Evolutionary conservation across 2,329 filamentous ascomycete genomes (phyloP), one percentile per base, ranked within the genome.

Genomic region (Cladophialophora immunda): DNA sequence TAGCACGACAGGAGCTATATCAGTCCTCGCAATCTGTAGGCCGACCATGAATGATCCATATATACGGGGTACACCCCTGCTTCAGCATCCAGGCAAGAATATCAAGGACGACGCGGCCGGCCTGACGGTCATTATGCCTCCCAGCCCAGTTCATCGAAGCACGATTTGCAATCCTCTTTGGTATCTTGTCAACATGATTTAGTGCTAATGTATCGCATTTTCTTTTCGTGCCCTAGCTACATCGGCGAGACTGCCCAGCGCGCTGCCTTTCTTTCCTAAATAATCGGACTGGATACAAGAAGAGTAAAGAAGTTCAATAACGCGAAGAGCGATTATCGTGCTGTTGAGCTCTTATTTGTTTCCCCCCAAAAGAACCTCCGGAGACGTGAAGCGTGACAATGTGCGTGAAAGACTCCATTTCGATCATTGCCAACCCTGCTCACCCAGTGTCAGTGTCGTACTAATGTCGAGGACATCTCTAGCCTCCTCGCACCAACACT

Each of bases 261-360:
- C 57, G 25, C n/a, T 32, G 41, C 38, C 27, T 22, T 47, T 59
- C 57, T 59, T 59, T 59, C 57, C 57, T 59, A 59, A 30, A 59
- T 50, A 50, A 59, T 27, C 57, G 50, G 38, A 59, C 57, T 59
- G 38, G 34, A 59, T 50, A 59, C 57, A 59, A 59, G 57, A 50
- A 47, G 41, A 30, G 41, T 59, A 47, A 59, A 58, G 45, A 45
- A 38, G 45, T 30, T 30, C 25, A 30, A 30, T 8, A 36, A 50
- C 7, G 38, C 19, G 2, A 59, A 47, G 57, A 59, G 45, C 57
- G 11, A 30, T 29, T 19, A 30, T 36, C 25, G 19, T 50, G 45
- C 5, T 25, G 45, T 25, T 50, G 45, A 32, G 25, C 57, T 32
- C 41, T 36, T n/a, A 19, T 45, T 50, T 32, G 57, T 45, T n/a